These are phyloP conservation scores for Plasmopara viticola DNA, from an alignment of 352 stramenopile genomes.

Conservation along the genomic window DNA sequence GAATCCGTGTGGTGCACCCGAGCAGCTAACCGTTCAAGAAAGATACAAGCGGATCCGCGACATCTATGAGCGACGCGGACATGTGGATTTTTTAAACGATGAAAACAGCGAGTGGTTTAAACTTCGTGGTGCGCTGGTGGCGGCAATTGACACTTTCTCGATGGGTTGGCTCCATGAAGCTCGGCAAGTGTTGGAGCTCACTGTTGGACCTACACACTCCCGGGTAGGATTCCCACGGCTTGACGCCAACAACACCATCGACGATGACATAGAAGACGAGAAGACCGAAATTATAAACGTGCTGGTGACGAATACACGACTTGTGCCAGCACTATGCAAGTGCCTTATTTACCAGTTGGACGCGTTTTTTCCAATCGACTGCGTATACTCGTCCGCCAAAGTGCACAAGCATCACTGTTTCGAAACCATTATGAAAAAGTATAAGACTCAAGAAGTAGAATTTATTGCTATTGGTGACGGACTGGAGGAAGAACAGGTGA, in stretches of 20 bases:
- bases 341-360: constrained; percentile 79
- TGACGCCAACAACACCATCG: background rate
- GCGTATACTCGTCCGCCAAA: constrained; percentile 71
- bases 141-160: constrained; percentile 68
- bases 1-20: background rate
- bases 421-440: constrained; percentile 61
- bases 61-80: constrained; percentile 63
- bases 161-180: constrained; percentile 61
- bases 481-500: constrained; percentile 73
- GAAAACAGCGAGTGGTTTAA: constrained; percentile 61
- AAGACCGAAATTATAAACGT: constrained; percentile 63
- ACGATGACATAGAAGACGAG: constrained; percentile 13
- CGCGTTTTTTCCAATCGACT: constrained; percentile 66
- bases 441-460: constrained; percentile 38
- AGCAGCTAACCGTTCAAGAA: constrained; percentile 16
- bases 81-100: constrained; percentile 67
- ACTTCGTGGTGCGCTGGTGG: constrained; percentile 52
- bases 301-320: constrained; percentile 77
- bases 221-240: constrained; percentile 1
- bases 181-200: constrained; percentile 51
- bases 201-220: constrained; percentile 12
- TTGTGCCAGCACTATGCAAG: constrained; percentile 77
- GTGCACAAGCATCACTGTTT: constrained; percentile 76
- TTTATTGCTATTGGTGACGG: constrained; percentile 77
- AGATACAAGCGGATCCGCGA: constrained; percentile 63